Percentiles rank a stretch among this genome's conserved stretches.
Conservation (phyloP, 495 filamentous ascomycete species). For the Friedmanniomyces simplex region DNA sequence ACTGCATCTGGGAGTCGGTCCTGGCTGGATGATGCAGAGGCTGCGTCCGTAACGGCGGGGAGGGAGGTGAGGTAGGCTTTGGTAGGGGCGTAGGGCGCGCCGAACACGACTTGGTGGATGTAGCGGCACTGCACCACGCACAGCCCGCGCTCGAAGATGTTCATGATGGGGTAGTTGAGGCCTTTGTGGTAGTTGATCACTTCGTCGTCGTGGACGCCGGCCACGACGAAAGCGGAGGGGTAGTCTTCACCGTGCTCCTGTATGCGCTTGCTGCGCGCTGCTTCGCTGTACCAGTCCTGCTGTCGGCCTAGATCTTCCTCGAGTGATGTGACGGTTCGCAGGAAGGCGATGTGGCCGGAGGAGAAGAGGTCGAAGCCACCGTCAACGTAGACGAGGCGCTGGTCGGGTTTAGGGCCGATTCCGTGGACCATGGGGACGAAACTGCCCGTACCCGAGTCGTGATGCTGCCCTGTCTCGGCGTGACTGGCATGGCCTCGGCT, state of each 20-base stretch:
- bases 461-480: too few relatives aligned
- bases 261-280: slow-evolving; percentile 48
- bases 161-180: slow-evolving; percentile 98
- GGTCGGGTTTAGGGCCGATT: slow-evolving; percentile 54
- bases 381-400: slow-evolving; percentile 87
- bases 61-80: slow-evolving; percentile 61
- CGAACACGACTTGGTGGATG: slow-evolving; percentile 76
- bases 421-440: slow-evolving; percentile 60
- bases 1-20: slow-evolving; percentile 52
- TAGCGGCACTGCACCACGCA: slow-evolving; percentile 92
- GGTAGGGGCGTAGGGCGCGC: slow-evolving; percentile 75
- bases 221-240: slow-evolving; percentile 71
- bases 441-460: neutral
- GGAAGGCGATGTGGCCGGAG: slow-evolving; percentile 90
- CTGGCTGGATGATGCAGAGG: neutral
- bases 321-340: slow-evolving; percentile 57
- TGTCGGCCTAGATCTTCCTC: slow-evolving; percentile 57
- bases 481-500: slow-evolving; percentile 25
- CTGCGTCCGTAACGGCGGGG: slow-evolving; percentile 49
- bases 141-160: slow-evolving; percentile 89
- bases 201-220: slow-evolving; percentile 85
- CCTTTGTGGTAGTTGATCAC: slow-evolving; percentile 95
- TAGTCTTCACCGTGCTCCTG: slow-evolving; percentile 58
- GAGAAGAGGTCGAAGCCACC: slow-evolving; percentile 97
- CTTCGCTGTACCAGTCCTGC: slow-evolving; percentile 63